A percentile compares a stretch with the other conserved stretches of the same genome.
These are phyloP conservation scores for Paecilomyces fulvus DNA, from an alignment of 2,329 filamentous ascomycete species.

Conservation along the genomic window DNA sequence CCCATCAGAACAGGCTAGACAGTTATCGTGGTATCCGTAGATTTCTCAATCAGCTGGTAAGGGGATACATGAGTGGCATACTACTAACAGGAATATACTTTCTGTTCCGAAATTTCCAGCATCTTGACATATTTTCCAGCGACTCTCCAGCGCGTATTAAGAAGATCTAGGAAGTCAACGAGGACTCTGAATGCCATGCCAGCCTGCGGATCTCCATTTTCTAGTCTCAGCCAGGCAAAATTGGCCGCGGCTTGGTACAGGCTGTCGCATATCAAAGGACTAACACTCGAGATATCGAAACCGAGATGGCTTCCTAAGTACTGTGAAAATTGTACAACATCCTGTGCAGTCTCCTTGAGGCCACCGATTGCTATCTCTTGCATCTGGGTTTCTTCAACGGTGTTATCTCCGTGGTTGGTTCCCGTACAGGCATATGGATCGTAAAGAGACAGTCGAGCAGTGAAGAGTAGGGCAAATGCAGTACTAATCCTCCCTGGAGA, in stretches of 20 bases:
- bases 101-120: conserved; percentile 6
- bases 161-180: conserved; percentile 8
- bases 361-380: conserved; percentile 23
- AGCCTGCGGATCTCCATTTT: conserved; percentile 16
- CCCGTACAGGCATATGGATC: conserved; percentile 26
- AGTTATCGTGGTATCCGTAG: no score
- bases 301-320: conserved; percentile 6
- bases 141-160: conserved; percentile 13
- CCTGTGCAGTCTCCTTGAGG: conserved; percentile 9
- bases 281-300: conserved; percentile 8
- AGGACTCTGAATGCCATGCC: conserved; percentile 9
- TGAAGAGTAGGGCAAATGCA: conserved; percentile 21
- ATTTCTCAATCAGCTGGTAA: no score
- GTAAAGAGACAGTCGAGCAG: conserved; percentile 21
- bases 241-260: conserved; percentile 28
- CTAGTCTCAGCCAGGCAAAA: conserved; percentile 23
- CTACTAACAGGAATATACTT: background rate
- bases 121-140: conserved; percentile 15
- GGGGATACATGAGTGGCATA: no score
- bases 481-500: conserved; percentile 16
- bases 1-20: no score
- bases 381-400: conserved; percentile 25
- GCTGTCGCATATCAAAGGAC: conserved; percentile 19
- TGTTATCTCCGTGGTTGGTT: conserved; percentile 13
- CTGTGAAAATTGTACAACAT: conserved; percentile 10